phyloP scores from a whole-genome alignment of 1,284 basidiomycete genomes.

The Singerocomus inundabilis region DNA sequence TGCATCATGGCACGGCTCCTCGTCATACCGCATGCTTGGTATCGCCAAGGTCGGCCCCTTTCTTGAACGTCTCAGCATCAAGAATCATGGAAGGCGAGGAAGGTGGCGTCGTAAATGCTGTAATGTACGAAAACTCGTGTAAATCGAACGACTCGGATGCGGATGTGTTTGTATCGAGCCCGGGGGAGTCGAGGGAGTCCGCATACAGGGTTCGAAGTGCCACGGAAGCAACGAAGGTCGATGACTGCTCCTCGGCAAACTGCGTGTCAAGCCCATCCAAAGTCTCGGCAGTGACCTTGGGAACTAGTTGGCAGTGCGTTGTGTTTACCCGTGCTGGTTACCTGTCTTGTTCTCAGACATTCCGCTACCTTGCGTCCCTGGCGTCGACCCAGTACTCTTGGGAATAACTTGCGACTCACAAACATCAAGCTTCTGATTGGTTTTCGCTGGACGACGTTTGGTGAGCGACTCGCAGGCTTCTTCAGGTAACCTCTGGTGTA shows the following conservation, averaged over 20 bases:
- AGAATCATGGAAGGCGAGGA: constrained; percentile 26
- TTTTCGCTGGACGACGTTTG: constrained; percentile 5
- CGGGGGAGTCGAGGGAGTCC: constrained; percentile 14
- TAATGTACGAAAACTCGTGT: constrained; percentile 34
- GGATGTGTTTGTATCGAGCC: constrained; percentile 10
- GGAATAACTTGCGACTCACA: constrained; percentile 6
- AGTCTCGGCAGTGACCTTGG: constrained; percentile 8
- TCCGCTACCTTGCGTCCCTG: constrained; percentile 18
- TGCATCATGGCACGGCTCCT: constrained; percentile 3
- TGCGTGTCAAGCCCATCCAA: background rate
- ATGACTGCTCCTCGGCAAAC: constrained; percentile 3
- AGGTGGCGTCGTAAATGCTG: constrained; percentile 33
- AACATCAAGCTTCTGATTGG: constrained; percentile 1
- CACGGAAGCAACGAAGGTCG: constrained; percentile 9
- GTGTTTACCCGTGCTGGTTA: constrained; percentile 1
- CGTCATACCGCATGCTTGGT: constrained; percentile 16
- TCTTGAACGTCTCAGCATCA: constrained; percentile 10
- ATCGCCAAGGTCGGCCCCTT: constrained; percentile 10
- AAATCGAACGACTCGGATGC: constrained; percentile 27
- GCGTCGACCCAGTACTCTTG: constrained; percentile 20
- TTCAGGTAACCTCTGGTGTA: constrained; percentile 29
- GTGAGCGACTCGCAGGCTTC: constrained; percentile 14
- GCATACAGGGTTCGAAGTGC: constrained; percentile 10
- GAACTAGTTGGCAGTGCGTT: background rate
- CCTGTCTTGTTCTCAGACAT: constrained; percentile 15